A percentile compares a stretch with the other conserved stretches of the same genome.
These are phyloP conservation scores for Huntiella omanensis DNA, from an alignment of 2,329 filamentous ascomycete genomes.

Conservation along the genomic window DNA sequence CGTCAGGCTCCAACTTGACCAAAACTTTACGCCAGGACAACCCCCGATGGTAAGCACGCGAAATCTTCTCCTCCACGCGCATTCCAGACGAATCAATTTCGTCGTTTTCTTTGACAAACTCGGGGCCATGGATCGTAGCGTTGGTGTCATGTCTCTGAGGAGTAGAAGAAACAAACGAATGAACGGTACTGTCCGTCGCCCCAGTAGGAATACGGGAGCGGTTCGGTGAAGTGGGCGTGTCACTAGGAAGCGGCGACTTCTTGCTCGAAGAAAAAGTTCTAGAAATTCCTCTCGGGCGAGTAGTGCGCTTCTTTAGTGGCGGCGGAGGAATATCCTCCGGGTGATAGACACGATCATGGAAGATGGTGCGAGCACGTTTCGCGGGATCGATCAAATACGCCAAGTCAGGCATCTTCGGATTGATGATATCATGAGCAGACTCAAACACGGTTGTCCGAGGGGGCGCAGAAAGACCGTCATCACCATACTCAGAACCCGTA, in stretches of 20 bases:
- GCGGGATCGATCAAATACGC: constrained; percentile 73
- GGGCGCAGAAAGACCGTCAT: constrained; percentile 41
- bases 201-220: constrained; percentile 10
- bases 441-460: constrained; percentile 89
- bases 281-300: constrained; percentile 6
- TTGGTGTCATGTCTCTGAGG: not conserved
- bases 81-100: constrained; percentile 44
- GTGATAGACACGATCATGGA: constrained; percentile 91
- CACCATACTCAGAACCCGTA: constrained; percentile 29
- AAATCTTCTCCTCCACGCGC: constrained; percentile 95
- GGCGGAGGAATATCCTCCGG: constrained; percentile 81
- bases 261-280: not conserved
- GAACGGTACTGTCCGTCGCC: not conserved
- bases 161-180: not conserved
- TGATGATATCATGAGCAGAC: constrained; percentile 79
- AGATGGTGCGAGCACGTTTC: constrained; percentile 71
- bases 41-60: constrained; percentile 79
- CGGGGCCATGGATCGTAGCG: constrained; percentile 17
- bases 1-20: constrained; percentile 86
- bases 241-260: not conserved
- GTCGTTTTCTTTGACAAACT: constrained; percentile 19
- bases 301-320: constrained; percentile 36
- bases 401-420: constrained; percentile 64
- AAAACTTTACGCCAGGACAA: constrained; percentile 93
- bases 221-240: not conserved